These are phyloP conservation scores for Exsudoporus frostii DNA, from an alignment of 768 basidiomycete genomes.

Conservation along the genomic window DNA sequence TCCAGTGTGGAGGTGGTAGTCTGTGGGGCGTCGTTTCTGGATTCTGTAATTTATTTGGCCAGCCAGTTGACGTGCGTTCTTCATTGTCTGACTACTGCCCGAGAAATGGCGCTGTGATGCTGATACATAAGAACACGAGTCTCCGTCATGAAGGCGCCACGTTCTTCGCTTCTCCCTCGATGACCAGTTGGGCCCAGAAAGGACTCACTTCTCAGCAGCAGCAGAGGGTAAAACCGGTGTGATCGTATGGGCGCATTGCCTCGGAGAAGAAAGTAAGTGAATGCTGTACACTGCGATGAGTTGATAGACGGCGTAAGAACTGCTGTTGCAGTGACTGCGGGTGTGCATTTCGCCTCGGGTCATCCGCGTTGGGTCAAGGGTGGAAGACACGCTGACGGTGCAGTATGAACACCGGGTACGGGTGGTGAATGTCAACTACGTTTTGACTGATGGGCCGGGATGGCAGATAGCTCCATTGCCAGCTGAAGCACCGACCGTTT, in stretches of 20 bases:
- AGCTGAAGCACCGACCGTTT: not conserved
- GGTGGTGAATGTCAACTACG: not conserved
- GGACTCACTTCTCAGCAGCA: not conserved
- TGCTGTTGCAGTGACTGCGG: not conserved
- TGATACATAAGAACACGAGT: slow-evolving; percentile 7
- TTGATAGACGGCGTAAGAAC: not conserved
- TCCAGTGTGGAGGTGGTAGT: slow-evolving; percentile 8
- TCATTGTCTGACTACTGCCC: slow-evolving; percentile 11
- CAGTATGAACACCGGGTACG: not conserved
- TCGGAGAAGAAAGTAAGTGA: not conserved
- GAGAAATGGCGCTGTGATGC: slow-evolving; percentile 8
- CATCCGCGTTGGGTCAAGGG: slow-evolving; percentile 24
- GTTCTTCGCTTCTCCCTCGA: not conserved
- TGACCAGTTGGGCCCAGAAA: not conserved
- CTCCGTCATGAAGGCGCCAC: slow-evolving; percentile 6
- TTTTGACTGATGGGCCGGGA: not conserved
- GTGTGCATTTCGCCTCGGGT: slow-evolving; percentile 1
- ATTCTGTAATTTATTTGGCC: slow-evolving; percentile 28
- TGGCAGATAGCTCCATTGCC: not conserved
- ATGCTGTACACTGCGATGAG: slow-evolving; percentile 9
- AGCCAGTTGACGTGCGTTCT: slow-evolving; percentile 25
- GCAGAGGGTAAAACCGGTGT: not conserved
- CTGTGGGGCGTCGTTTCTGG: slow-evolving; percentile 18
- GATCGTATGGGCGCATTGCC: slow-evolving; percentile 4
- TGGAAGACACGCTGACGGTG: slow-evolving; percentile 33